Base-by-base conservation (phyloP, 2,329 filamentous ascomycete species). In the Celoporthe dispersa region DNA sequence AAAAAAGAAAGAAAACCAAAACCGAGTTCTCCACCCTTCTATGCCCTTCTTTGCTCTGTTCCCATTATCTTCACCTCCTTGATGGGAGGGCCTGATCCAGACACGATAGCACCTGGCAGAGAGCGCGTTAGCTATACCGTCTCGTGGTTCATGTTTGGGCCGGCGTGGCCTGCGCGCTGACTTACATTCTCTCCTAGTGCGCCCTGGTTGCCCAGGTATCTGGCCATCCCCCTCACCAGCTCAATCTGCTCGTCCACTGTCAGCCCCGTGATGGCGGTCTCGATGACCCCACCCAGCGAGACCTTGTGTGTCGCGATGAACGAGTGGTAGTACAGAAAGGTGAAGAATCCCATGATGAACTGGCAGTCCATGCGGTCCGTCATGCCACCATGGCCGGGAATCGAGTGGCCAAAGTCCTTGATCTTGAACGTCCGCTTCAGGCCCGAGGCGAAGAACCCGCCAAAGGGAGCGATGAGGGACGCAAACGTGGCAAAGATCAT, bases 311-410 rank as follows among this genome's bases (percentile, higher is more conserved):
- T 86, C 4, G 94, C 94, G 77, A 99, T 95, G 80, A 99, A 99
- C 77, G 92, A 96, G 80, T 98, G 94, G 83, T 97, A 99, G 83
- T 99, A 99, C 88, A 99, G 94, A 84, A 94, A 98, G 22, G 95
- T 90, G 77, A 99, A 98, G 82, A 97, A 96, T 11, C 96, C 96
- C 96, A 99, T 99, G 84, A 98, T 98, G 83, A 99, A 99, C 79
- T 99, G 96, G 80, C 96, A 99, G 79, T 99, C 96, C 95, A 99
- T 98, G 72, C 96, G 92, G 79, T 99, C 96, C 22, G 96, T 99
- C 84, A 99, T 98, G 75, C 96, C 96, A 72, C 96, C 96, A 77
- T 99, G 96, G 31, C 96, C 96, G 1, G 96, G 96, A 75, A 99
- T 99, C 1, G 94, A 97, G 81, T 99, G 93, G 75, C 96, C 96